These are phyloP conservation scores for Leavenworthia alabamica DNA, from an alignment of 345 rosid species.

Conservation along the genomic window DNA sequence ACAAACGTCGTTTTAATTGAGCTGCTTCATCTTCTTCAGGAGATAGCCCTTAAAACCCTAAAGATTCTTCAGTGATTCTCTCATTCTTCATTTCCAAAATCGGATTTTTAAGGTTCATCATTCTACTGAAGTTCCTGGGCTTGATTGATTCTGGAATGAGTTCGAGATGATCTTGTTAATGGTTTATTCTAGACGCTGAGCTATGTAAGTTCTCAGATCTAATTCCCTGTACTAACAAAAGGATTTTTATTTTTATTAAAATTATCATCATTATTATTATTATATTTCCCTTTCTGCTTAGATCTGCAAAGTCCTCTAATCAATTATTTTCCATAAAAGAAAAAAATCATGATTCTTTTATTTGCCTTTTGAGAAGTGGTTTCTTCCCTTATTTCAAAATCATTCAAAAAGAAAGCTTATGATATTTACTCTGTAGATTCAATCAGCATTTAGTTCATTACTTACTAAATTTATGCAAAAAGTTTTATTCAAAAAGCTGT, in stretches of 20 bases:
- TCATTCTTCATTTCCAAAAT: conserved; percentile 21
- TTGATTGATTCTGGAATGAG: conserved; percentile 23
- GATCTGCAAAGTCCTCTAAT: conserved; percentile 28
- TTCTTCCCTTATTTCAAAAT: conserved; percentile 1
- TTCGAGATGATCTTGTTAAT: conserved; percentile 26
- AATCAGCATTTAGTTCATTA: neutral
- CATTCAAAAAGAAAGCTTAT: conserved; percentile 10
- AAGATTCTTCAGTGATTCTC: conserved; percentile 7
- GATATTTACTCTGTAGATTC: conserved; percentile 12
- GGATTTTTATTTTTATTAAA: neutral
- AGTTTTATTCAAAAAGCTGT: neutral
- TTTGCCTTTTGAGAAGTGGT: conserved; percentile 11
- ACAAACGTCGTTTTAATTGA: conserved; percentile 24
- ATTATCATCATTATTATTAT: conserved; percentile 24
- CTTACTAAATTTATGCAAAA: conserved; percentile 4
- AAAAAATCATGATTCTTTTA: conserved; percentile 2
- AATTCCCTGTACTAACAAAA: conserved; percentile 29
- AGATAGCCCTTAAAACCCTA: neutral
- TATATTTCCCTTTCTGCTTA: conserved; percentile 33
- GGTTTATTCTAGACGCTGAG: conserved; percentile 33
- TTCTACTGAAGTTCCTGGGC: conserved; percentile 22
- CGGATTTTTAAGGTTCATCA: conserved; percentile 16
- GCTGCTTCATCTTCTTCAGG: conserved; percentile 24
- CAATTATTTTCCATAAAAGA: conserved; percentile 11
- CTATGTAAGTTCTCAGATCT: conserved; percentile 70